A percentile compares a stretch with the other conserved stretches of the same genome.
Conservation (phyloP, 805 yeast species). For the Candida andamanensis region DNA sequence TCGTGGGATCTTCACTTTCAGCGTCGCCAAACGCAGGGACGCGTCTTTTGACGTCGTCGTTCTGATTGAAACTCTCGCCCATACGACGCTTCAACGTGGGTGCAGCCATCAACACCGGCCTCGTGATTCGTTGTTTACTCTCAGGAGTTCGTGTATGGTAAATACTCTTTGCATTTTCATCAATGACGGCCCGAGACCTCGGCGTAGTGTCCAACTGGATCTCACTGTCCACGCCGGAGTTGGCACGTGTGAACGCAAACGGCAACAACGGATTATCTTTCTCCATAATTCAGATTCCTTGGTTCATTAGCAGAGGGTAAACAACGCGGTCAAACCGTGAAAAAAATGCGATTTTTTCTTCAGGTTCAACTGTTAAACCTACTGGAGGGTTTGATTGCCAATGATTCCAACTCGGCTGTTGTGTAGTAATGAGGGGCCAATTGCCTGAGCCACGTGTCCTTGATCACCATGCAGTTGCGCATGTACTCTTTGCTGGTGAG, state of each 20-base stretch:
- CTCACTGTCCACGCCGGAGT: constrained; percentile 16
- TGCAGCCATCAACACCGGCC: constrained; percentile 17
- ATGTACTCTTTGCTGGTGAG: constrained; percentile 84
- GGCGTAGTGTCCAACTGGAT: constrained; percentile 36
- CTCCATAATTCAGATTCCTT: no score
- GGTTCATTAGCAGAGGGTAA: no score
- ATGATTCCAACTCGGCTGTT: constrained; percentile 19
- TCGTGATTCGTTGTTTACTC: no score
- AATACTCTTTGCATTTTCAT: constrained; percentile 40
- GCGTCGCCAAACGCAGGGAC: constrained; percentile 15
- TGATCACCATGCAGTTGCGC: constrained; percentile 71
- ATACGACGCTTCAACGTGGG: constrained; percentile 37
- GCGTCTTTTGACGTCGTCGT: constrained; percentile 34
- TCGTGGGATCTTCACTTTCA: constrained; percentile 16
- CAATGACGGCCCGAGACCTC: constrained; percentile 32
- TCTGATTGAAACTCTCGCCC: constrained; percentile 41
- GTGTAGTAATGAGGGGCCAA: constrained; percentile 62
- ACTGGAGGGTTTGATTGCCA: no score
- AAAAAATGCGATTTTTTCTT: no score
- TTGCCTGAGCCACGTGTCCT: constrained; percentile 68
- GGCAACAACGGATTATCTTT: constrained; percentile 42
- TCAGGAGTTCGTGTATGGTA: constrained; percentile 33
- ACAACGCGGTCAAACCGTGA: no score
- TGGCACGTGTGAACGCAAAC: constrained; percentile 40
- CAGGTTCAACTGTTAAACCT: no score